Base-by-base conservation (phyloP, 441 rosid species). In the Euphorbia corollata region DNA sequence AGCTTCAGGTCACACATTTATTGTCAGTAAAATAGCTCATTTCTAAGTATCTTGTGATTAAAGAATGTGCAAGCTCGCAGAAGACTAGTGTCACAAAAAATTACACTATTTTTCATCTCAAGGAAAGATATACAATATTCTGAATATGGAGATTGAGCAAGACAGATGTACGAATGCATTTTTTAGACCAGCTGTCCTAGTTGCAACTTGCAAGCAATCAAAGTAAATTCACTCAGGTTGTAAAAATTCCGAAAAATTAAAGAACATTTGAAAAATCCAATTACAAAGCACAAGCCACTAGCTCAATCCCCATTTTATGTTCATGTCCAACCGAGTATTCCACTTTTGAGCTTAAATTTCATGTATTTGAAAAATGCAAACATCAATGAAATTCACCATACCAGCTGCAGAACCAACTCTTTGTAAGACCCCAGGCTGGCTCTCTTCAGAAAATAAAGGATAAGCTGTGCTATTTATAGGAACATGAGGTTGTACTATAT, bases 371-470 rank as follows among this genome's bases (percentile, higher is more conserved):
- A 20, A 43, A 48, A 36, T 65, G 41, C 58, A 63, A 36, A 54
- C 23, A 10, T 54, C 63, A 69, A 63, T 20, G 43, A 24, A 61
- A 65, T 73, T 45, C 56, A 77, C 41, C 77, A 55, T 87, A 91
- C 99, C 96, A 76, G 99, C 99, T 64, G 89, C 97, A 71, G 94
- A 88, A 69, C 99, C 85, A 68, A 91, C 97, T 88, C 94, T 90
- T 72, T 89, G 97, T 64, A 94, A 77, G 77, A 94, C 94, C 56
- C 98, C 92, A 71, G 88, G 90, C 69, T 84, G 81, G 67, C 72
- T 80, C 68, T 75, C 86, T 63, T 85, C 87, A 55, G 85, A 74
- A 81, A 82, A 90, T 61, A 79, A 47, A 61, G 89, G 71, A 78
- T 85, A 83, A 59, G 86, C 16, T 68, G 82, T 72, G 60, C 67